Evolutionary conservation across 2,329 filamentous ascomycete species (phyloP), one percentile per base, ranked within the genome.

Genomic region (Sporothrix mexicana): DNA sequence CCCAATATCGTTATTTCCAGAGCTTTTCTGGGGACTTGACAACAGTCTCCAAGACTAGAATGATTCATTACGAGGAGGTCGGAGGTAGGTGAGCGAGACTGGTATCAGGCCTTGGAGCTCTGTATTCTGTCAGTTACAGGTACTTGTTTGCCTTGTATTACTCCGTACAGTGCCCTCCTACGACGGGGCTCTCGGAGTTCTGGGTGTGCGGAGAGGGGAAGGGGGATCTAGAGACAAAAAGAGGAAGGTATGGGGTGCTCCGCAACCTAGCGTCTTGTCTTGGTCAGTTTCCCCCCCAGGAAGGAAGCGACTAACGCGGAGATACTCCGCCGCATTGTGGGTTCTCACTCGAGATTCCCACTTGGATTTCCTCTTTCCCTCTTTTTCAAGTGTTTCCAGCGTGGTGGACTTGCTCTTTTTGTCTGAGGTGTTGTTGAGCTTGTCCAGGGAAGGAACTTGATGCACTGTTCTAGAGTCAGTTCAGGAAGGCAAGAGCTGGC

Each of bases 151-250:
- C 30, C 30, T 36, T 36, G 30, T 36, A 36, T 36, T 36, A 20
- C 51, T 55, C 59, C 10, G 36, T 41, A 64, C 59, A 45, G 41
- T 64, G 36, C 15, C 41, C 6, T 36, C 17, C 17, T 41, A 36
- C 4, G 30, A 1, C 23, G 30, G 23, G 36, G 2, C 36, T 64
- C 36, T 43, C 59, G 30, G 59, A 23, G 59, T 45, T 64, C 41
- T 64, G 36, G 30, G 43, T 55, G 7, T 43, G 47, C 30, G 62
- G 62, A 66, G 62, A 64, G 41, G 59, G 62, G 62, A 36, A 68
- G 7, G 9, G 49, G 3, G 23, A 20, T 30, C 30, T 36, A 36
- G 30, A 36, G n/a, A 23, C 30, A 23, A 41, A 25, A 66, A 45
- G 61, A 66, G 61, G 10, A 66, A 64, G 61, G 61, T 12, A 51